These are phyloP conservation scores for Tricholoma saponaceum DNA, from an alignment of 768 basidiomycete genomes.

Conservation along the genomic window DNA sequence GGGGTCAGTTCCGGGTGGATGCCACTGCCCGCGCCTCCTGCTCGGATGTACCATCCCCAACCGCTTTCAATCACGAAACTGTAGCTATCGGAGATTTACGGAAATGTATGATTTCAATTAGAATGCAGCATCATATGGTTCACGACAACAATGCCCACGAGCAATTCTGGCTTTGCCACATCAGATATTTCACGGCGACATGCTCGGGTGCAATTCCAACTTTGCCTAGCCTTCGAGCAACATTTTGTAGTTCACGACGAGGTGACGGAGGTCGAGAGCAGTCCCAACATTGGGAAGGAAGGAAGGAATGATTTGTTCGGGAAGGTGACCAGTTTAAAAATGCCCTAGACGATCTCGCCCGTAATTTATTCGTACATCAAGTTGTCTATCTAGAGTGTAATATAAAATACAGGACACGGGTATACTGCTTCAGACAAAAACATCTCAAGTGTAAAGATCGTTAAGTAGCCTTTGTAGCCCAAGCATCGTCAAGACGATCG, in stretches of 20 bases:
- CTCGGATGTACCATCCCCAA: conserved; percentile 14
- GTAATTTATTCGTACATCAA: background rate
- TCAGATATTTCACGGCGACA: too few species aligned
- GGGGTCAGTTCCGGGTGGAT: conserved; percentile 11
- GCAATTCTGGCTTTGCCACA: too few species aligned
- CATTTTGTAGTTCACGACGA: background rate
- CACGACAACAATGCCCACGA: too few species aligned
- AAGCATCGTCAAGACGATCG: conserved; percentile 73
- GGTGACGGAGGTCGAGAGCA: too few species aligned
- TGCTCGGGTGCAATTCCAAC: background rate
- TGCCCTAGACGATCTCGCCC: too few species aligned
- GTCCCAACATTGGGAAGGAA: too few species aligned
- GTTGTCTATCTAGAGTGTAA: background rate
- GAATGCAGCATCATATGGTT: too few species aligned
- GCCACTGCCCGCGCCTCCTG: conserved; percentile 8
- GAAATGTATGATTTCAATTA: background rate
- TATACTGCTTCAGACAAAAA: background rate
- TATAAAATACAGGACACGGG: background rate
- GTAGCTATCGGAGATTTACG: conserved; percentile 9
- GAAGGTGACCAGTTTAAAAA: too few species aligned
- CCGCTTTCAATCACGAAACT: conserved; percentile 27
- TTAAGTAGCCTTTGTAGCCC: conserved; percentile 32
- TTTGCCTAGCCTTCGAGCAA: background rate
- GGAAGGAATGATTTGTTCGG: too few species aligned
- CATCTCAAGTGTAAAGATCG: background rate